Conservation (phyloP, 2,329 filamentous ascomycete genomes). For the Aphanoascus verrucosus region DNA sequence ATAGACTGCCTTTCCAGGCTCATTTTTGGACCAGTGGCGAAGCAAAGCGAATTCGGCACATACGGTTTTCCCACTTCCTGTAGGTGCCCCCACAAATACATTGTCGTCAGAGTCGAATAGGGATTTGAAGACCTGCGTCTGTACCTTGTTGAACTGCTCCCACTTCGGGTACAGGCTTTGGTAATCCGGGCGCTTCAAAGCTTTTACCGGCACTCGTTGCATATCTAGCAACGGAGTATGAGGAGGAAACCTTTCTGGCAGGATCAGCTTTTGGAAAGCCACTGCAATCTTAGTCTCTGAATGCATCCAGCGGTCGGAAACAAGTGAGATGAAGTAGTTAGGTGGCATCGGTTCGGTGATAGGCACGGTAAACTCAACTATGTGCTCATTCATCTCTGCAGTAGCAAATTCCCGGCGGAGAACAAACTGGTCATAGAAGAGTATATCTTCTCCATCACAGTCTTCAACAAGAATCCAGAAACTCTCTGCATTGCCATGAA, state of each 20-base stretch:
- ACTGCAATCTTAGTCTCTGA: conserved; percentile 88
- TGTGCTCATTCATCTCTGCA: conserved; percentile 79
- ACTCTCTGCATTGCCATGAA: conserved; percentile 79
- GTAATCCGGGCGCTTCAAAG: conserved; percentile 77
- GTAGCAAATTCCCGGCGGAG: conserved; percentile 80
- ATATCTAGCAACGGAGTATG: conserved; percentile 87
- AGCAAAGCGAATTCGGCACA: conserved; percentile 91
- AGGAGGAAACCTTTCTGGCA: conserved; percentile 90
- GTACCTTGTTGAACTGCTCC: conserved; percentile 90
- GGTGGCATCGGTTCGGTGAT: conserved; percentile 97
- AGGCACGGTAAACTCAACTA: conserved; percentile 91
- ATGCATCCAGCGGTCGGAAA: conserved; percentile 98
- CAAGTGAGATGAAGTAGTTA: conserved; percentile 92
- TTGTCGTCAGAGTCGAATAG: conserved; percentile 86
- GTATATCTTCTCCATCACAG: conserved; percentile 88
- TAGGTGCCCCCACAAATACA: conserved; percentile 83
- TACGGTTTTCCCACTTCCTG: conserved; percentile 91
- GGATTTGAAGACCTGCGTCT: conserved; percentile 94
- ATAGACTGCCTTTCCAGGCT: conserved; percentile 75
- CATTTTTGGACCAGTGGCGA: conserved; percentile 67
- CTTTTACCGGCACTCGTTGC: conserved; percentile 79
- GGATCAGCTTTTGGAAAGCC: conserved; percentile 85
- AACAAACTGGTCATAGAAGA: conserved; percentile 90
- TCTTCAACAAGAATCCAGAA: conserved; percentile 98
- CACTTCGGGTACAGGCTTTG: conserved; percentile 70